Evolutionary conservation across 2,329 filamentous ascomycete species (phyloP), one percentile per base, ranked within the genome.

Genomic region (Hymenoscyphus albidus): DNA sequence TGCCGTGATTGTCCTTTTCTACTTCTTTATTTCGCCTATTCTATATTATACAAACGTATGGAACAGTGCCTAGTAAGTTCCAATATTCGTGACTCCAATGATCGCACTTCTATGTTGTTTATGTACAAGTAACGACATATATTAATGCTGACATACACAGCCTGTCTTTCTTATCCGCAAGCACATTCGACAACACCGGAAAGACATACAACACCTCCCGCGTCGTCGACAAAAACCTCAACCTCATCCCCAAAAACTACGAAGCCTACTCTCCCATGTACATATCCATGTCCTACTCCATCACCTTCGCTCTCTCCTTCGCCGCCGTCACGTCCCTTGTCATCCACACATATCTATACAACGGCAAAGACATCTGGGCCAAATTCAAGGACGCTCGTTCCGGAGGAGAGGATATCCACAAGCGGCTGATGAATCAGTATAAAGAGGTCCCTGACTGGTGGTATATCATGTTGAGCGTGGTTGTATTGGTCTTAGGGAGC

Each of bases 121-220:
- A 14, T 4, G 6, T n/a, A 1, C n/a, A n/a, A n/a, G n/a, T n/a
- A n/a, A 4, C 14, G 14, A 14, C 6, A 16, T 14, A n/a, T 18
- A 27, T 51, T 12, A 12, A 27, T 51, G 2, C 44, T 51, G 22
- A 51, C 18, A 51, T 13, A 5, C 5, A 32, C 55, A 60, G 60
- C 71, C 74, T 90, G 27, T 88, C 87, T 5, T 90, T 91, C 75
- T 89, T 84, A 71, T 88, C 90, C 72, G 85, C 87, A 1, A 80
- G 79, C 63, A 90, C 85, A n/a, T 92, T 91, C 70, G 89, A 92
- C 76, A 92, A 92, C 71, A 90, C 83, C 0, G 89, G 86, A 1
- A 70, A 76, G 0, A 39, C 68, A 0, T 92, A 92, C 77, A 85
- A 92, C 70, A 88, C 88, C 1, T 79, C 80, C 2, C 81, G 82